These are phyloP conservation scores for Aspergillus diversus DNA, from an alignment of 495 filamentous ascomycete genomes.

Conservation along the genomic window DNA sequence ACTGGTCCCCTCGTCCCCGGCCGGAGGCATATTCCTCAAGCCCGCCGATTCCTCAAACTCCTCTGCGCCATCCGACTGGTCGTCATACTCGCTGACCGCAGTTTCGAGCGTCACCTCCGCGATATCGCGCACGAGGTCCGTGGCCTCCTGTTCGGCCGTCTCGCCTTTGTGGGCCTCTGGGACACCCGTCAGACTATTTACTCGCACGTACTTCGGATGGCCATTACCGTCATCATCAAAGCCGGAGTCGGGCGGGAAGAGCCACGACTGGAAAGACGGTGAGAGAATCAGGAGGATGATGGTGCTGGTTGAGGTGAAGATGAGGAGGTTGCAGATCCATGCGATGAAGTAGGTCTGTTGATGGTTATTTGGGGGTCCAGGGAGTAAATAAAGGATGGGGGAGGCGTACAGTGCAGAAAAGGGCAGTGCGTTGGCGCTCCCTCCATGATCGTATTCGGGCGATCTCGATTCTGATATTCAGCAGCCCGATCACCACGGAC, in stretches of 20 bases:
- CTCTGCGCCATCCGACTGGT: not conserved
- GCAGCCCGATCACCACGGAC: constrained; percentile 71
- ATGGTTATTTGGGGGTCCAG: constrained; percentile 6
- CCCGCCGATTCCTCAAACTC: constrained; percentile 50
- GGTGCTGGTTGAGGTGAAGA: constrained; percentile 59
- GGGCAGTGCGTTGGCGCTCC: constrained; percentile 68
- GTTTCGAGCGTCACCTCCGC: constrained; percentile 10
- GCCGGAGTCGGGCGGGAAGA: not conserved
- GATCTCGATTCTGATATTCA: constrained; percentile 72
- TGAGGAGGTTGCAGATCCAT: constrained; percentile 77
- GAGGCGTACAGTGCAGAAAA: constrained; percentile 63
- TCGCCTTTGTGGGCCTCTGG: constrained; percentile 14
- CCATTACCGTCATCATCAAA: not conserved
- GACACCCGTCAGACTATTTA: constrained; percentile 1
- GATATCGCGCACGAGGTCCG: constrained; percentile 8
- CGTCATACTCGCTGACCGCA: constrained; percentile 7
- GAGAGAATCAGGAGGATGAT: constrained; percentile 54
- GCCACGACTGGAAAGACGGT: not conserved
- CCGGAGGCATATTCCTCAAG: constrained; percentile 64
- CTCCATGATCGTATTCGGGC: constrained; percentile 79
- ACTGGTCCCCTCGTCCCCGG: constrained; percentile 83
- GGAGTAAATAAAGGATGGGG: not conserved
- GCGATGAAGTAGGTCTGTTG: constrained; percentile 69
- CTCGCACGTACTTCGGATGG: not conserved
- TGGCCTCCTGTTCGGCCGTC: constrained; percentile 12